These are phyloP conservation scores for Westerdykella sp. DNA, from an alignment of 2,329 filamentous ascomycete species.

Conservation along the genomic window DNA sequence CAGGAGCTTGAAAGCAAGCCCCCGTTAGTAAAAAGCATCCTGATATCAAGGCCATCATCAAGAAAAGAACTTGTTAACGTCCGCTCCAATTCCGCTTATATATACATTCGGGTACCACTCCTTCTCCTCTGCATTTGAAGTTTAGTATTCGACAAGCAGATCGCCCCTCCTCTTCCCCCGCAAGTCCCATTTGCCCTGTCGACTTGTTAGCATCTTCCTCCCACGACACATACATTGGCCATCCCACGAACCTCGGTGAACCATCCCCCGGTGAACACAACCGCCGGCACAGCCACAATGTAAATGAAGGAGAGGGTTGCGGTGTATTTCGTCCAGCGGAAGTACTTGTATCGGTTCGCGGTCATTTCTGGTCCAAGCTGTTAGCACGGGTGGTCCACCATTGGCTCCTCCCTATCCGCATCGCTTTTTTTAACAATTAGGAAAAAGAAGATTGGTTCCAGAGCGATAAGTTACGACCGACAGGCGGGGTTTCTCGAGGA, in stretches of 20 bases:
- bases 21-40: too few species aligned
- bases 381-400: not conserved
- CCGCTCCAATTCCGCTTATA: conserved; percentile 5
- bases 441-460: not conserved
- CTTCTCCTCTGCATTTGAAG: not conserved
- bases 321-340: conserved; percentile 84
- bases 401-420: not conserved
- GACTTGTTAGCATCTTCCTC: conserved; percentile 7
- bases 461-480: not conserved
- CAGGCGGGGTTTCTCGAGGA: conserved; percentile 26
- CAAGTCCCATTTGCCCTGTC: conserved; percentile 77
- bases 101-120: conserved; percentile 7
- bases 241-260: conserved; percentile 70
- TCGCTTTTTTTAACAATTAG: not conserved
- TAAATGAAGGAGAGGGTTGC: conserved; percentile 75
- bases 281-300: conserved; percentile 62
- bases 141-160: conserved; percentile 68
- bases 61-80: not conserved
- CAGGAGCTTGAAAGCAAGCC: too few species aligned
- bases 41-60: not conserved
- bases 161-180: conserved; percentile 86
- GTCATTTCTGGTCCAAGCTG: conserved; percentile 60
- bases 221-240: conserved; percentile 4
- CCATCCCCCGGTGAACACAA: conserved; percentile 67
- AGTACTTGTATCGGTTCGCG: conserved; percentile 84